Evolutionary conservation across 202 grass and related monocot genomes (phyloP), one percentile per base, ranked within the genome.

Genomic region (Elaeis oleifera): DNA sequence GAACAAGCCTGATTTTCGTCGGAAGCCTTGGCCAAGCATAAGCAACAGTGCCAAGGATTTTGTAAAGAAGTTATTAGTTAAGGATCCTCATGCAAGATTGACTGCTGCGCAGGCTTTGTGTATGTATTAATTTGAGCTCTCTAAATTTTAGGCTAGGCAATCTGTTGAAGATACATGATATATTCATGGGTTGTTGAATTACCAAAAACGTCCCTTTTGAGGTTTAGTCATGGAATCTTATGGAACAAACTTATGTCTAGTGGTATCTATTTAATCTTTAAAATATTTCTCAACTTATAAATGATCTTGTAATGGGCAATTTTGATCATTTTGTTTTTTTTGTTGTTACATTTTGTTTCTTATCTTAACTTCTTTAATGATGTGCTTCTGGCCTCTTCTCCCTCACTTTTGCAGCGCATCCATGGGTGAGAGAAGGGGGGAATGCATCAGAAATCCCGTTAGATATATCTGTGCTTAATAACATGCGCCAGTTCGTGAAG

Each of bases 401-500:
- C 36, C 8, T 1, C 36, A 44, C 2, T 39, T 71, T 64, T 74
- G 48, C 80, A 96, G 91, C 91, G 67, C 91, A 96, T 83, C 78
- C 78, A 59, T 96, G 91, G 91, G 91, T 90, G 48, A 82, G 91
- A 79, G 91, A 96, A 96, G 91, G 91, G 54, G 91, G 91, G 50
- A 25, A 69, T 63, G 91, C 91, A 83, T 83, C 79, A 58, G 84
- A 90, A 69, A 90, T 96, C 62, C 91, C 91, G 16, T 59, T 96
- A 64, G 87, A 96, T 76, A 96, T 96, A 82, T 96, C 91, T 50
- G 91, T 96, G 67, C 66, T 96, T 32, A 74, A 85, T 59, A 90
- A 85, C 76, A 90, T 96, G 84, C 76, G 91, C 0, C 87, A 96
- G 28, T 96, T 90, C 83, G 84, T 96, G 27, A 96, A 96, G 76